Conservation (phyloP, 345 rosid species). For the Mercurialis annua region DNA sequence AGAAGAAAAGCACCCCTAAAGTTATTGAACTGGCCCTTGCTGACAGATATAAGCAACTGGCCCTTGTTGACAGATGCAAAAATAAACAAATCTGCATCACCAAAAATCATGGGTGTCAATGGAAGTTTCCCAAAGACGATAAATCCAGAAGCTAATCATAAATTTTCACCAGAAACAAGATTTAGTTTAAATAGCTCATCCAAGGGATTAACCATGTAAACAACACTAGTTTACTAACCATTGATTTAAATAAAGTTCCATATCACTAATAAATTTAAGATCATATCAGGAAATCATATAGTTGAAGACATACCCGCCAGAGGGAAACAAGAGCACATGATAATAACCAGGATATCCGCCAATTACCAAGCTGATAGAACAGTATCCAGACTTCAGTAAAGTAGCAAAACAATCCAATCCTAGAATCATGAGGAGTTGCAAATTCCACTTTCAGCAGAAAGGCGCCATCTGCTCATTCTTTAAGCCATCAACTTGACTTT, state of each 20-base stretch:
- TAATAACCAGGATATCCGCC: background rate
- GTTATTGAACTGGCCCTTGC: slow-evolving; percentile 6
- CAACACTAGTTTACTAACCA: background rate
- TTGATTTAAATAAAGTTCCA: background rate
- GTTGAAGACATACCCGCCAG: background rate
- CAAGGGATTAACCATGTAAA: background rate
- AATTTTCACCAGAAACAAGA: background rate
- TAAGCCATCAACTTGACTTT: slow-evolving; percentile 25
- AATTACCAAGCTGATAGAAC: background rate
- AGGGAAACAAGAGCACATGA: background rate
- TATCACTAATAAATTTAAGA: no score
- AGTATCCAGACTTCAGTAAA: background rate
- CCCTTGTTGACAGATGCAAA: background rate
- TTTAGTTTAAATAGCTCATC: background rate
- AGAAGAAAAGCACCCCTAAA: background rate
- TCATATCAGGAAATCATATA: background rate
- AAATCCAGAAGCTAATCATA: background rate
- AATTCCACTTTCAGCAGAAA: slow-evolving; percentile 14
- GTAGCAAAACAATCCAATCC: background rate
- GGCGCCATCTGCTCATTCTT: slow-evolving; percentile 32
- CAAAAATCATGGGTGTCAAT: background rate
- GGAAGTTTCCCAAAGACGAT: background rate
- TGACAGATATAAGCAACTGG: background rate
- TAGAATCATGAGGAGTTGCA: background rate
- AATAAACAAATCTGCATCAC: slow-evolving; percentile 1